Base-by-base conservation (phyloP, 805 yeast genomes). In the Nakazawaea ishiwadae region DNA sequence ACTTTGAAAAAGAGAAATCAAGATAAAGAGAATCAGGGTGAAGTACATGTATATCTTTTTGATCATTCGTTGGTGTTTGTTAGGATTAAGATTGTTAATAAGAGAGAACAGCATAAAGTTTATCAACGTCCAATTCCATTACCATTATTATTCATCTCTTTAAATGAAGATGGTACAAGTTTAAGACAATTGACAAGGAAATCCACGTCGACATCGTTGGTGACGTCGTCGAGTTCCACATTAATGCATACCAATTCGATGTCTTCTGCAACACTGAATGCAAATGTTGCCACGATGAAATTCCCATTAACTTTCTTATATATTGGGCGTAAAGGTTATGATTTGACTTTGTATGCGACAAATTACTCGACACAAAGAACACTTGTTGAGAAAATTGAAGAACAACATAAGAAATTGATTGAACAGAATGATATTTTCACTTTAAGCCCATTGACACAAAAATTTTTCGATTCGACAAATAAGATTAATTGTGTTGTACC, bases 401-500 rank as follows among this genome's bases (percentile, higher is more conserved):
- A 75, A 35, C 98, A 93, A 58, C 96, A 90, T 50, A 75, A 71
- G 50, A 77, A 80, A 45, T 65, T 90, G 51, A 74, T 84, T 40
- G 79, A 72, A 38, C 76, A 78, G 40, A 77, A 88, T 46, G 93
- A 88, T 51, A 83, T 91, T 47, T 89, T 84, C 60, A 81, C 93
- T 1, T 66, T 83, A 48, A 79, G 81, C 14, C 83, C 88, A 46
- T 70, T 87, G 42, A 85, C 84, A 48, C 81, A 87, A 18, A 71
- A 84, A 46, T 78, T 79, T 53, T 90, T 90, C 60, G 88, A 79
- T 49, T 77, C 80, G 37, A 71, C 71, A 16, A 79, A 90, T 55
- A 77, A 84, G 46, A 85, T 91, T 52, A 89, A 87, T 56, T 89
- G 97, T 67, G 91, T 89, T 21, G 89, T 85, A 30, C 95, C 96